Percentiles rank a stretch among this genome's conserved stretches.
Evolutionary conservation across 1,139 yeast genomes (phyloP).

Genomic region (Kodamaea sp.): DNA sequence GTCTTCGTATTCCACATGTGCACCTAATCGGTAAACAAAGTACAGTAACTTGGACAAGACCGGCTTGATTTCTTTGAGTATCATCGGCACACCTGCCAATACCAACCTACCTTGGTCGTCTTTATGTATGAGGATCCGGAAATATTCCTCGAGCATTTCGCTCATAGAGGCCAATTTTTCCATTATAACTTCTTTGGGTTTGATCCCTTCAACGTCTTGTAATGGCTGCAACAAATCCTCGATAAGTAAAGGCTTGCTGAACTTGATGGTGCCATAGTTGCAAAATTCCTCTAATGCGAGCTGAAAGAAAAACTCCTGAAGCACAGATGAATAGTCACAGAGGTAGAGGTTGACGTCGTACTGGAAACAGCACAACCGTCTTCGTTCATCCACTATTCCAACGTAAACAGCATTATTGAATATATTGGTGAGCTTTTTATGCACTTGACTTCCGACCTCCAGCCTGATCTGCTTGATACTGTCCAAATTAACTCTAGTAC

Average conservation of each 20-base stretch:
- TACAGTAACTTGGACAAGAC: constrained; percentile 62
- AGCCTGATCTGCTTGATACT: constrained; percentile 58
- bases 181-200: constrained; percentile 22
- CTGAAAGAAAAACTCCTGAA: constrained; percentile 78
- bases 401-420: constrained; percentile 73
- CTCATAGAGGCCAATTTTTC: constrained; percentile 46
- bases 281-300: constrained; percentile 74
- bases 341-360: constrained; percentile 74
- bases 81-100: constrained; percentile 62
- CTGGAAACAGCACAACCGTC: constrained; percentile 79
- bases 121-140: constrained; percentile 47
- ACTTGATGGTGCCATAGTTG: constrained; percentile 69
- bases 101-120: constrained; percentile 28
- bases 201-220: constrained; percentile 21
- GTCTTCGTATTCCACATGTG: constrained; percentile 59
- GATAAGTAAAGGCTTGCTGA: constrained; percentile 41
- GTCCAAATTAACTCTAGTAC: constrained; percentile 48
- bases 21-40: constrained; percentile 63
- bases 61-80: constrained; percentile 66
- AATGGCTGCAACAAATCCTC: constrained; percentile 29
- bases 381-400: constrained; percentile 75
- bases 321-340: constrained; percentile 76
- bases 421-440: constrained; percentile 61
- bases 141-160: constrained; percentile 83
- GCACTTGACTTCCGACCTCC: constrained; percentile 48